Evolutionary conservation across 1,284 basidiomycete species (phyloP).

Genomic region (Sanghuangporus weigelae): DNA sequence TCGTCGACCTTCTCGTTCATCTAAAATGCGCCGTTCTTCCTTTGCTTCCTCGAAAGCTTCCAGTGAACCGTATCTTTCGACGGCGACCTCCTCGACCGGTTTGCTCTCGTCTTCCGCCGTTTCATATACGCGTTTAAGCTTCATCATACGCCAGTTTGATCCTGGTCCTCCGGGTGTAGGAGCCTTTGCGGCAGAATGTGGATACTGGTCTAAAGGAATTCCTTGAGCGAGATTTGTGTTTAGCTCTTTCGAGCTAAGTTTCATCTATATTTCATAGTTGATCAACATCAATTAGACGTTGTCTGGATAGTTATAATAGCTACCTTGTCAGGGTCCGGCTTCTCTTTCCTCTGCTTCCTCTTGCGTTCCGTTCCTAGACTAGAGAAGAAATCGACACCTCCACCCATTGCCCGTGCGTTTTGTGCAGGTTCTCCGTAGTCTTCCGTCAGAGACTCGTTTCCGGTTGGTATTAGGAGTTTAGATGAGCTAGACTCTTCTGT

Average conservation of each 20-base stretch:
- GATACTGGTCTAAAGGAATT: constrained; percentile 50
- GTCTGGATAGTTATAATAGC: background rate
- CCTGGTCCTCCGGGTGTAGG: constrained; percentile 82
- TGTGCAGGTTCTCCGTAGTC: constrained; percentile 60
- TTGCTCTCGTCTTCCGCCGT: constrained; percentile 81
- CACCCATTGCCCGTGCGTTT: constrained; percentile 42
- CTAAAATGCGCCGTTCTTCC: constrained; percentile 80
- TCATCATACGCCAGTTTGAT: constrained; percentile 97
- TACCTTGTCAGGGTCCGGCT: constrained; percentile 70
- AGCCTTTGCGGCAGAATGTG: constrained; percentile 45
- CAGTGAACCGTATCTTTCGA: constrained; percentile 84
- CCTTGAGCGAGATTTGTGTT: constrained; percentile 72
- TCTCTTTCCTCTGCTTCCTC: constrained; percentile 59
- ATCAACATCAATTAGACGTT: constrained; percentile 2
- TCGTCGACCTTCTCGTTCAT: constrained; percentile 66
- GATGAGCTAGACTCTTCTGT: constrained; percentile 23
- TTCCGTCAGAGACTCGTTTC: constrained; percentile 57
- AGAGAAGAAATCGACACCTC: constrained; percentile 80
- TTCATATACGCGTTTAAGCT: constrained; percentile 85
- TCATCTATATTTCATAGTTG: constrained; percentile 36
- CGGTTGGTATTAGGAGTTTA: constrained; percentile 25
- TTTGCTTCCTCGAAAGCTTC: constrained; percentile 86
- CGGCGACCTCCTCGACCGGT: constrained; percentile 74
- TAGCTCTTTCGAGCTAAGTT: constrained; percentile 70
- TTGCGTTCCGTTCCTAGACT: constrained; percentile 72